Base-by-base conservation (phyloP, 2,329 filamentous ascomycete species). In the Stemphylium beticola region DNA sequence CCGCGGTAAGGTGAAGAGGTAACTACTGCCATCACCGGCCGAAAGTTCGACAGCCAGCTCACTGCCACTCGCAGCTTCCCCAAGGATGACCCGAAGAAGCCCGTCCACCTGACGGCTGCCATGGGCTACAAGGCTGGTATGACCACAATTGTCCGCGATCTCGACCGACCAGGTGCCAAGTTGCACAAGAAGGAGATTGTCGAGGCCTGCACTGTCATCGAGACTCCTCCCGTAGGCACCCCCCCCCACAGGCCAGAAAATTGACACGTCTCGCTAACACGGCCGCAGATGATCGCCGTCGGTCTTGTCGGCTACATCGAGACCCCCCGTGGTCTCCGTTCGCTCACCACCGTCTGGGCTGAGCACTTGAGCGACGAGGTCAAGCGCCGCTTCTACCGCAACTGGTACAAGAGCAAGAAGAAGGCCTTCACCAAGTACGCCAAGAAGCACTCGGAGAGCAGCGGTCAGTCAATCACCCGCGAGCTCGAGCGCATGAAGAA, bases 351-450 rank as follows among this genome's bases (percentile, higher is more conserved):
- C 78, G 92, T 99, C 80, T 99, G 95, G 95, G 95, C 95, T 78
- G 95, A 98, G 88, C 95, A 99, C 82, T 83, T 99, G 82, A 91
- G 90, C 83, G 95, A 99, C 82, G 95, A 98, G 85, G 79, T 99
- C 82, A 96, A 96, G 90, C 91, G 95, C 77, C 91, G 95, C 79
- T 99, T 99, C 92, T 99, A 99, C 91, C 98, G 98, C 92, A 99
- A 99, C 90, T 99, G 95, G 95, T 99, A 99, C 91, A 96, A 96
- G 90, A 92, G 88, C 87, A 99, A 99, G 93, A 98, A 97, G 92
- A 99, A 99, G 93, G 95, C 95, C 64, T 99, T 99, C 87, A 99
- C 95, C 87, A 97, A 96, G 87, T 99, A 99, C 85, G 92, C 95
- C 86, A 99, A 98, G 92, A 93, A 96, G 89, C 92, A 98, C 89